Evolutionary conservation across 2,329 filamentous ascomycete genomes (phyloP).

Genomic region (Clonostachys byssicola): DNA sequence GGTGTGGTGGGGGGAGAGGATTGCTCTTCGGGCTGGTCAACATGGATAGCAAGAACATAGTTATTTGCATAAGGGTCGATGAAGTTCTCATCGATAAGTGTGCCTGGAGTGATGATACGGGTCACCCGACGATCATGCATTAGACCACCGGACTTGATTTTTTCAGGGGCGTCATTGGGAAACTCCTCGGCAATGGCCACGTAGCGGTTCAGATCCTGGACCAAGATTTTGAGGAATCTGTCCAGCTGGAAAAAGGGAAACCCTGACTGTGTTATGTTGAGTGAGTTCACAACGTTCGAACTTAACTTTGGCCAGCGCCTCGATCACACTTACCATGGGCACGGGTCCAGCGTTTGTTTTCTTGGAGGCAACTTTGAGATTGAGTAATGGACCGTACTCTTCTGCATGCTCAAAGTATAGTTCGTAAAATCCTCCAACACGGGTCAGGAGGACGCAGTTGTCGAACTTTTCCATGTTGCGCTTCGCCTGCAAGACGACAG

Average conservation of each 20-base stretch:
- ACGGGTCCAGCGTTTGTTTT: constrained; percentile 76
- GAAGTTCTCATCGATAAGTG: constrained; percentile 95
- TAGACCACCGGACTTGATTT: constrained; percentile 70
- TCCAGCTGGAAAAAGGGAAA: constrained; percentile 94
- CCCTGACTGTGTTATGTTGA: constrained; percentile 56
- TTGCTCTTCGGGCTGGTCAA: constrained; percentile 19
- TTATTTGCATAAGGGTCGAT: constrained; percentile 94
- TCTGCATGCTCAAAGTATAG: constrained; percentile 96
- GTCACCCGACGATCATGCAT: constrained; percentile 82
- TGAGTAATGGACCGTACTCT: constrained; percentile 79
- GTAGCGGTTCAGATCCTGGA: constrained; percentile 85
- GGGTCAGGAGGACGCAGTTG: constrained; percentile 86
- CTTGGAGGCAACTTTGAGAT: constrained; percentile 79
- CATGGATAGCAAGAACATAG: constrained; percentile 79
- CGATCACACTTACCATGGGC: constrained; percentile 63
- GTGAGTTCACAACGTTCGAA: neutral
- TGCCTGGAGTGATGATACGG: constrained; percentile 89
- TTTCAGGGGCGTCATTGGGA: constrained; percentile 65
- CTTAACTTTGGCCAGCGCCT: neutral
- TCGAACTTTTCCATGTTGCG: constrained; percentile 88
- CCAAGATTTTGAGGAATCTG: constrained; percentile 85
- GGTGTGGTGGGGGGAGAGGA: neutral
- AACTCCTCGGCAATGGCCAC: constrained; percentile 96
- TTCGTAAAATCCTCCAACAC: constrained; percentile 96
- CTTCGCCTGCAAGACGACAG: constrained; percentile 81